Evolutionary conservation across 768 basidiomycete species (phyloP), one percentile per base, ranked within the genome.

Genomic region (Mycena floridula): DNA sequence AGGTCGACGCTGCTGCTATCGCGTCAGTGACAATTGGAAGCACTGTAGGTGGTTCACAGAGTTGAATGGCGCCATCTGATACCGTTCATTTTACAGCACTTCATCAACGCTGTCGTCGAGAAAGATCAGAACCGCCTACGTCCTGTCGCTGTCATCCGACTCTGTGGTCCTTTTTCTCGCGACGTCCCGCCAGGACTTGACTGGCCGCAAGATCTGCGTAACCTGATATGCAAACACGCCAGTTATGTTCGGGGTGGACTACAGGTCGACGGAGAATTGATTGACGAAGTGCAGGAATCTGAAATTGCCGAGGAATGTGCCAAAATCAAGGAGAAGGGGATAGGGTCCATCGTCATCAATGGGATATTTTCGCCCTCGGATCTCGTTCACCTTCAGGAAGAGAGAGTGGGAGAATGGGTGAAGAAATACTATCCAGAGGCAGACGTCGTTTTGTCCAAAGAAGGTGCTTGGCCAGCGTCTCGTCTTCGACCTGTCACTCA

Each of bases 181-280:
- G 71, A 72, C 3, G 66, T 68, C 5, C 77, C 73, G n/a, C 79
- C 79, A 0, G 78, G 76, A 40, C 64, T 74, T 13, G 73, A 72
- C 16, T 80, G 77, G 50, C 79, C 79, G 0, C 58, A 41, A n/a
- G 65, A 67, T 32, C 50, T 81, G 23, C 61, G 67, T 37, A 15
- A 47, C 1, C 50, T 73, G 21, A 63, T 69, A 12, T 64, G 71
- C 45, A 62, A 58, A 4, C 56, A 70, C 44, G 53, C 54, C 21
- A 66, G 57, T 32, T 66, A 57, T 41, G 45, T 61, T 18, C 51
- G 63, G 24, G 55, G 64, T 11, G 55, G 55, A 11, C 44, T 59
- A 3, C 58, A 74, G 63, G 61, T 79, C 25, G 72, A 79, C 52
- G 70, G 71, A 3, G 56, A 59, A 37, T 68, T 73, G 58, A 76